Percentiles rank a stretch among this genome's conserved stretches.
Conservation (phyloP, 1,284 basidiomycete species). For the Melampsora allii-populina region DNA sequence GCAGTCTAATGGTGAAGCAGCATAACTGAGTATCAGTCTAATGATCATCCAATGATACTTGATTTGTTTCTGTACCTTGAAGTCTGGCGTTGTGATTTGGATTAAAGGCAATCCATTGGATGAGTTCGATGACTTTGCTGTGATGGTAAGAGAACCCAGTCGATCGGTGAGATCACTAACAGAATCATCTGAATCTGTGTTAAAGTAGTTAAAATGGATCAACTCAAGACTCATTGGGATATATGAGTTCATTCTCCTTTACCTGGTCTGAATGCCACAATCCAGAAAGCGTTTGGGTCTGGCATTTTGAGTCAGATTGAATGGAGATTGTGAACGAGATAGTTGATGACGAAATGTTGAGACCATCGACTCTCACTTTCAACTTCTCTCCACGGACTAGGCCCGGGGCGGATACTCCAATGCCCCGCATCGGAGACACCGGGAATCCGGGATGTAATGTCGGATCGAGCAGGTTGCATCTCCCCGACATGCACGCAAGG, state of each 20-base stretch:
- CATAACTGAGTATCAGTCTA: not conserved
- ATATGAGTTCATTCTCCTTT: not conserved
- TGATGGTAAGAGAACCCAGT: conserved; percentile 18
- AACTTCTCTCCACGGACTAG: too few species aligned
- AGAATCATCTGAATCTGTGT: conserved; percentile 35
- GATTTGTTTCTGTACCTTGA: conserved; percentile 20
- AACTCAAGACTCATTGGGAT: not conserved
- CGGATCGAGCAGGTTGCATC: too few species aligned
- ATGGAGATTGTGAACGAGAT: not conserved
- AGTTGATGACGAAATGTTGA: too few species aligned
- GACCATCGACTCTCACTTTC: too few species aligned
- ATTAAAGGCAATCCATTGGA: conserved; percentile 18
- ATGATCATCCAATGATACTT: not conserved
- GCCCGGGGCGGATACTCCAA: too few species aligned
- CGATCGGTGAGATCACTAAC: conserved; percentile 32
- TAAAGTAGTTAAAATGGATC: not conserved
- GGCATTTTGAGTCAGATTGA: conserved; percentile 16
- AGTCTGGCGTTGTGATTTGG: conserved; percentile 34
- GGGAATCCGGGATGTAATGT: too few species aligned
- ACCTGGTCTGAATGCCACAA: conserved; percentile 42
- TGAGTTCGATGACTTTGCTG: not conserved
- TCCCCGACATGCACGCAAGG: too few species aligned
- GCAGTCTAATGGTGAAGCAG: conserved; percentile 65
- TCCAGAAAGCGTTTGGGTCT: conserved; percentile 41
- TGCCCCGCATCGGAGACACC: too few species aligned